Percentiles rank a stretch among this genome's conserved stretches.
Conservation (phyloP, 78 protist species). For the Chrysochromulina parva region DNA sequence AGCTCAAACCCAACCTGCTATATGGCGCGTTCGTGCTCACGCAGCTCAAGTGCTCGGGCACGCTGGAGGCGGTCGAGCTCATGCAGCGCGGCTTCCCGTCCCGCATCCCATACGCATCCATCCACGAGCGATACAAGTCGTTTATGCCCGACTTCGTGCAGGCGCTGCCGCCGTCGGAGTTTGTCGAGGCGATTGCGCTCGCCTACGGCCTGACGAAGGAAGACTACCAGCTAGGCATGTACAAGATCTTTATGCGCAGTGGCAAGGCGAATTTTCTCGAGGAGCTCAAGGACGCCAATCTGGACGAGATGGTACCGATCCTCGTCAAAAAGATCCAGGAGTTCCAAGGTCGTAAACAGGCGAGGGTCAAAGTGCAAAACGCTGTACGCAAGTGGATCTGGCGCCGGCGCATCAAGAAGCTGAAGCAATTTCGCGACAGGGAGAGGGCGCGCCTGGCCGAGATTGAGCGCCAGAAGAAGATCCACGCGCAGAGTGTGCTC, state of each 20-base stretch:
- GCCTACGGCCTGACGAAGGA: not conserved
- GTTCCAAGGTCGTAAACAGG: too few relatives aligned
- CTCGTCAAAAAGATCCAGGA: too few relatives aligned
- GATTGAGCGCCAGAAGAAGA: too few relatives aligned
- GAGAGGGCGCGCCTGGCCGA: too few relatives aligned
- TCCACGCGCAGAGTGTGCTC: too few relatives aligned
- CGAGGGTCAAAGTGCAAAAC: too few relatives aligned
- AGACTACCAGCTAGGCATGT: not conserved
- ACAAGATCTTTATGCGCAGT: not conserved
- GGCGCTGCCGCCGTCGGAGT: not conserved
- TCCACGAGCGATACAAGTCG: not conserved
- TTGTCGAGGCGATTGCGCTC: not conserved
- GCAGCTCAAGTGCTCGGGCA: not conserved
- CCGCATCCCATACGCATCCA: not conserved
- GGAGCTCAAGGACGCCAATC: too few relatives aligned
- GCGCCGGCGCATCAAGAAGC: too few relatives aligned
- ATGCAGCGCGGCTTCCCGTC: not conserved
- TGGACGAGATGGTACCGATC: too few relatives aligned
- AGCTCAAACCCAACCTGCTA: not conserved
- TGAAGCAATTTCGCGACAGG: too few relatives aligned
- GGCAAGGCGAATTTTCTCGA: not conserved
- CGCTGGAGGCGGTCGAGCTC: not conserved
- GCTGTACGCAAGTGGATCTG: too few relatives aligned
- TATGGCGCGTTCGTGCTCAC: not conserved
- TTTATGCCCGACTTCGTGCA: not conserved